Evolutionary conservation across 306 rosid genomes (phyloP), one percentile per base, ranked within the genome.

Genomic region (Ceratonia siliqua): DNA sequence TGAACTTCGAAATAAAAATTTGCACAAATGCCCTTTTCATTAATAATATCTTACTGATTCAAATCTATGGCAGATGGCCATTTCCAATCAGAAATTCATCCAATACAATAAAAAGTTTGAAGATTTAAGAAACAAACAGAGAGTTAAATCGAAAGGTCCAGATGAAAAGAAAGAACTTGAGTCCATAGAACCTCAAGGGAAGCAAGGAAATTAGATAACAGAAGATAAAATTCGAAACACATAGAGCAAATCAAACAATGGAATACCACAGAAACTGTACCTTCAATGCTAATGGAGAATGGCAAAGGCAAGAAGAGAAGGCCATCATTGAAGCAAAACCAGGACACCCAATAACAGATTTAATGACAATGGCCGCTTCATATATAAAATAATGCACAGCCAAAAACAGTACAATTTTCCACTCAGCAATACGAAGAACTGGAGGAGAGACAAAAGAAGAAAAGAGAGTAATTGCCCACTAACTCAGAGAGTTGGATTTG

Each of bases 311-410:
- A 78, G 81, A 77, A 76, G 89, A 68, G 74, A 87, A 62, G 46
- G 84, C 66, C 98, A 91, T 91, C 73, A 38, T 7, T 41, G 85
- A 70, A 58, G 87, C 63, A 75, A 75, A 79, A 80, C 46, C 72
- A 75, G 57, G 76, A 67, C 24, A 68, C 59, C 68, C 69, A 79
- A 68, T 12, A 62, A 52, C 39, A 54, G 75, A 79, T 74, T 82
- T 58, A 59, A 65, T 68, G 77, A 67, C 33, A 86, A 76, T 75
- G 81, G 75, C 39, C 80, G 66, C 82, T 82, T 81, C 92, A 83
- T 76, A 70, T 68, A 79, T 61, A 49, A 10, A 38, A 18, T 2
- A 65, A 30, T 62, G 17, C 22, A 35, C n/a, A 68, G 10, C 15
- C 12, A 14, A 58, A 24, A 55, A 61, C 17, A 15, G 63, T 42